These are phyloP conservation scores for Daldinia decipiens DNA, from an alignment of 495 filamentous ascomycete genomes.

Conservation along the genomic window DNA sequence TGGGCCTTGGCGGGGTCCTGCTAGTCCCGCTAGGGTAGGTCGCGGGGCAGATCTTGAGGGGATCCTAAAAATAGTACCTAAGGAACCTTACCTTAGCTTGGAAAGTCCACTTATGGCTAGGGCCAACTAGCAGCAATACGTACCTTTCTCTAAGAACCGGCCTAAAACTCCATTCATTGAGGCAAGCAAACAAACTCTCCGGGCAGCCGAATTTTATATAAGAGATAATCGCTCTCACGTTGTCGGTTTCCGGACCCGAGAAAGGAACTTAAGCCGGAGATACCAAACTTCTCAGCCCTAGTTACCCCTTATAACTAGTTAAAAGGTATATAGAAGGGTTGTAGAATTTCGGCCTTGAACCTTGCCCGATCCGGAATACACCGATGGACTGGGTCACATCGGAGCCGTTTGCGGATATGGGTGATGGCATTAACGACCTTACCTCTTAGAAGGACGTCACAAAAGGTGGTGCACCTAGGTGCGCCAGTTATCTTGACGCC, in stretches of 20 bases:
- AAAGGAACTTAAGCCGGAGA: conserved; percentile 3
- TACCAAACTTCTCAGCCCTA: conserved; percentile 18
- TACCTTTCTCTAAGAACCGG: conserved; percentile 3
- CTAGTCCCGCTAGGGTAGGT: conserved; percentile 27
- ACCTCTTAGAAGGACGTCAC: neutral
- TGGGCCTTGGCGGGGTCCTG: conserved; percentile 21
- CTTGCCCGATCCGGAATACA: conserved; percentile 37
- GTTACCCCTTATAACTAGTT: too few species aligned
- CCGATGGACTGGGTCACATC: conserved; percentile 33
- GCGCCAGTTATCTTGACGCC: too few species aligned
- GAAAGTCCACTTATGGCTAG: conserved; percentile 26
- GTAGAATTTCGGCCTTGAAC: conserved; percentile 6
- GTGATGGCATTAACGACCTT: conserved; percentile 11
- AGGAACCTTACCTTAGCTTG: too few species aligned
- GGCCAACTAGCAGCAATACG: conserved; percentile 1
- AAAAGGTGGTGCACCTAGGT: too few species aligned
- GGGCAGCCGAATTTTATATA: conserved; percentile 10
- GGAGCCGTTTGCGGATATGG: conserved; percentile 18
- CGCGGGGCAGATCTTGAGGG: conserved; percentile 20
- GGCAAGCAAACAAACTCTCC: conserved; percentile 19
- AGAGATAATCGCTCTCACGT: neutral
- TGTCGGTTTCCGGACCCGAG: conserved; percentile 11
- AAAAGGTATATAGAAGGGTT: conserved; percentile 17
- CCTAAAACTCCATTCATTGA: neutral
- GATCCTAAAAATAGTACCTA: conserved; percentile 45